Conservation (phyloP, 495 filamentous ascomycete genomes). For the Penicillium bialowiezense region DNA sequence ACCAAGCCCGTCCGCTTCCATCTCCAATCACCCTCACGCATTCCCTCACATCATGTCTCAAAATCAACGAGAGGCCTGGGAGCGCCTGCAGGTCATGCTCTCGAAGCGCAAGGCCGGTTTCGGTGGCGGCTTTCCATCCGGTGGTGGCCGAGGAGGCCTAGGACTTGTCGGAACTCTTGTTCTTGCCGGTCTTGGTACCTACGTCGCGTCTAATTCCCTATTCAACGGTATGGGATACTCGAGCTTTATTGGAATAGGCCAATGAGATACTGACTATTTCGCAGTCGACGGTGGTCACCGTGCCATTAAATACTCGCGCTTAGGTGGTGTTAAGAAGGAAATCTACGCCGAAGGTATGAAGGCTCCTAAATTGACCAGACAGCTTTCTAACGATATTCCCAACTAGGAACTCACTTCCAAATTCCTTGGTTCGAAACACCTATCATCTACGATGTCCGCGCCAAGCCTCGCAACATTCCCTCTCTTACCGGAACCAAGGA, state of each 20-base stretch:
- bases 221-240: slow-evolving; percentile 69
- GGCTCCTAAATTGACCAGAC: neutral
- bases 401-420: slow-evolving; percentile 80
- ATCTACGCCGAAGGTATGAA: slow-evolving; percentile 89
- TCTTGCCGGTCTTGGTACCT: slow-evolving; percentile 61
- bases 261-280: slow-evolving; percentile 7
- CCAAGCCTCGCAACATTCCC: slow-evolving; percentile 92
- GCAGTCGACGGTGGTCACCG: slow-evolving; percentile 98
- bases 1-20: slow-evolving; percentile 21
- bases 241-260: neutral
- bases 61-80: slow-evolving; percentile 64
- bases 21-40: slow-evolving; percentile 10
- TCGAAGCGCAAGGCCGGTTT: slow-evolving; percentile 49
- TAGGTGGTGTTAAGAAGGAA: slow-evolving; percentile 92
- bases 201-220: slow-evolving; percentile 75
- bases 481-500: slow-evolving; percentile 99
- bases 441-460: slow-evolving; percentile 95
- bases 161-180: slow-evolving; percentile 49
- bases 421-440: slow-evolving; percentile 98
- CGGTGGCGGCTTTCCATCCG: slow-evolving; percentile 44
- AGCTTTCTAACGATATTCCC: slow-evolving; percentile 17
- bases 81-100: slow-evolving; percentile 60
- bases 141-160: slow-evolving; percentile 46
- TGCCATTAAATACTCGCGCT: slow-evolving; percentile 94
- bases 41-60: slow-evolving; percentile 46